phyloP scores from a whole-genome alignment of 1,139 yeast species.

The Saccharomyces hybrid region DNA sequence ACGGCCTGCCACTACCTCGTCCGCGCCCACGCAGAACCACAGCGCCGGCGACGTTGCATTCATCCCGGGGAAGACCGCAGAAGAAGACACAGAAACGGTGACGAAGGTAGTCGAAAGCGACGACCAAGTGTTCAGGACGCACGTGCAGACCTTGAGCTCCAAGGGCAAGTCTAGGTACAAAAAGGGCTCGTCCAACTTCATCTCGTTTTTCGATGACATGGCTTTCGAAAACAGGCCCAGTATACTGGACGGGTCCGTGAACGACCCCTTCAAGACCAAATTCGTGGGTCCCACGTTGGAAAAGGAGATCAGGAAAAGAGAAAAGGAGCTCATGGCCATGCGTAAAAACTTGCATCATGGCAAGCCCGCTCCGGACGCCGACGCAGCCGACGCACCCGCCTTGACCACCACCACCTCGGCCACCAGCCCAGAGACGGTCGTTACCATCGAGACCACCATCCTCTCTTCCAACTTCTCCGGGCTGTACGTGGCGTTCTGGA shows the following conservation, averaged over 20 bases:
- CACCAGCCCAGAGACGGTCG: not conserved
- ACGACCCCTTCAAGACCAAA: conserved; percentile 27
- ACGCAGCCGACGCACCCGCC: conserved; percentile 14
- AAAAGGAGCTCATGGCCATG: conserved; percentile 11
- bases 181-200: conserved; percentile 14
- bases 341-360: conserved; percentile 5
- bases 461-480: conserved; percentile 43
- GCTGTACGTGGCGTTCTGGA: conserved; percentile 61
- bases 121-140: not conserved
- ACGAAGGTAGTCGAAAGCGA: not conserved
- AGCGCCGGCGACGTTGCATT: not conserved
- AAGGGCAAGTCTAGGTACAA: conserved; percentile 8
- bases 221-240: conserved; percentile 40
- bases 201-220: conserved; percentile 41
- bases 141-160: not conserved
- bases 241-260: conserved; percentile 40
- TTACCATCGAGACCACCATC: conserved; percentile 8
- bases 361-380: conserved; percentile 27
- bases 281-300: conserved; percentile 29
- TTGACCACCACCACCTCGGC: not conserved
- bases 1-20: not conserved
- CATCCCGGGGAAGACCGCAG: not conserved
- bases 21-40: not conserved
- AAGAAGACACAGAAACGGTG: not conserved
- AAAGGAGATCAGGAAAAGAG: conserved; percentile 15